phyloP scores from a whole-genome alignment of 208 protist species.

The Balamuthia mandrillaris region DNA sequence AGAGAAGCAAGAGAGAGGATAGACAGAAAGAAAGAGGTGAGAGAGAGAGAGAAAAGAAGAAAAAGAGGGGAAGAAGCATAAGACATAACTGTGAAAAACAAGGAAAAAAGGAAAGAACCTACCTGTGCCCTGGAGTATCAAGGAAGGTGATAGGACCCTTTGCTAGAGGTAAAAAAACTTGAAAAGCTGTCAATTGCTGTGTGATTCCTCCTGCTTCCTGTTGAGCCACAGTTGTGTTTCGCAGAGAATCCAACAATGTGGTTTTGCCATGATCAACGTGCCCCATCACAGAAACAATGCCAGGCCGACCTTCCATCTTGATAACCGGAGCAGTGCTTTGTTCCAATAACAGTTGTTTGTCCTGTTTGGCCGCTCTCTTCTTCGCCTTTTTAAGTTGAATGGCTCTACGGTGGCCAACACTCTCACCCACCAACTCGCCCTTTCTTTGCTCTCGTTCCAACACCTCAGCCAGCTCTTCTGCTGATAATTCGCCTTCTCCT shows the following conservation, averaged over 20 bases:
- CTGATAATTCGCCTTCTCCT: too few relatives aligned
- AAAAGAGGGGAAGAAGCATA: neutral
- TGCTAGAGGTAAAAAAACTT: neutral
- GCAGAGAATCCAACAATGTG: constrained; percentile 89
- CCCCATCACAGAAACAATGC: constrained; percentile 80
- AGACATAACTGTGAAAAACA: neutral
- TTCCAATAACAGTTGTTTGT: too few relatives aligned
- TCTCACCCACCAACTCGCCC: too few relatives aligned
- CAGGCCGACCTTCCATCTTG: too few relatives aligned
- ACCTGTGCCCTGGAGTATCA: constrained; percentile 93
- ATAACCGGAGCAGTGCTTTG: too few relatives aligned
- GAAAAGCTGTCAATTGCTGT: constrained; percentile 91
- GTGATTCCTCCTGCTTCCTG: constrained; percentile 96
- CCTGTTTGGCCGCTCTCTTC: too few relatives aligned
- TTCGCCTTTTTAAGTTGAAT: too few relatives aligned
- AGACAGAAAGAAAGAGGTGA: neutral
- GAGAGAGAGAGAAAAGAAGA: neutral
- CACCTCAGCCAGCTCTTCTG: too few relatives aligned
- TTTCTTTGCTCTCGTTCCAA: too few relatives aligned
- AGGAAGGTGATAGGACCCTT: constrained; percentile 87
- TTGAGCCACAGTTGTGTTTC: constrained; percentile 85
- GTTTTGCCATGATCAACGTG: constrained; percentile 98
- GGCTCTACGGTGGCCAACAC: too few relatives aligned
- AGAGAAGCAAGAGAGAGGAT: neutral
- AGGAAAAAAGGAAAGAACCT: neutral